Conservation (phyloP, 2,329 filamentous ascomycete species). For the Penicillium sp. region DNA sequence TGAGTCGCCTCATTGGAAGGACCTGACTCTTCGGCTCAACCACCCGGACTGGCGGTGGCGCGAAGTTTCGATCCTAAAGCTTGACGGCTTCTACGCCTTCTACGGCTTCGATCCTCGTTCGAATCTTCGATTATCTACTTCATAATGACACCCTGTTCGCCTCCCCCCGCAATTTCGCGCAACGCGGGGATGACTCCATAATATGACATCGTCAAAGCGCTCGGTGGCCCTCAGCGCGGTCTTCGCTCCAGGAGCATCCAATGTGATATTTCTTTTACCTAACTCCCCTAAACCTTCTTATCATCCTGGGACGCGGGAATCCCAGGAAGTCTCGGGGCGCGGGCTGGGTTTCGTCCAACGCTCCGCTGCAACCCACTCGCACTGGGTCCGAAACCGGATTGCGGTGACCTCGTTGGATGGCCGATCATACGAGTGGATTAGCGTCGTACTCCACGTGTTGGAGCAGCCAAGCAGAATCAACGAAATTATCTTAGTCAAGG, state of each 20-base stretch:
- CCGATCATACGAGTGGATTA: constrained; percentile 18
- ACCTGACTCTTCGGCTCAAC: not conserved
- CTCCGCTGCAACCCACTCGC: not conserved
- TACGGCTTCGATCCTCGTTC: not conserved
- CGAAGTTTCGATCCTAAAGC: not conserved
- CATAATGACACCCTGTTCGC: not conserved
- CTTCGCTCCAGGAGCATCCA: constrained; percentile 2
- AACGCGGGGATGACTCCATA: constrained; percentile 15
- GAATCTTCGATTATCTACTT: not conserved
- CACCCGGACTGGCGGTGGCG: not conserved
- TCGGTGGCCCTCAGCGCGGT: not conserved
- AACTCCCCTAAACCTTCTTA: constrained; percentile 24
- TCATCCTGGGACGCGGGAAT: constrained; percentile 2
- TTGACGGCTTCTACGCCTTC: not conserved
- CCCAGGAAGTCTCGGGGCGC: not conserved
- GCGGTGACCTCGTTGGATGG: constrained; percentile 15
- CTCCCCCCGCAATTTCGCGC: constrained; percentile 2
- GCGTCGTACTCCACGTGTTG: constrained; percentile 27
- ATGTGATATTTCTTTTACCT: constrained; percentile 27
- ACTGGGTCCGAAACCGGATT: constrained; percentile 6
- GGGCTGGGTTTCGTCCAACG: constrained; percentile 6
- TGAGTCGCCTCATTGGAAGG: constrained; percentile 1
- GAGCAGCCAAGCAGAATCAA: constrained; percentile 10
- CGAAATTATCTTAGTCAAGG: constrained; percentile 15
- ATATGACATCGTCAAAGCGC: constrained; percentile 1